A percentile compares a stretch with the other conserved stretches of the same genome.
Conservation (phyloP, 768 basidiomycete species). For the Phanerochaete carnosa region DNA sequence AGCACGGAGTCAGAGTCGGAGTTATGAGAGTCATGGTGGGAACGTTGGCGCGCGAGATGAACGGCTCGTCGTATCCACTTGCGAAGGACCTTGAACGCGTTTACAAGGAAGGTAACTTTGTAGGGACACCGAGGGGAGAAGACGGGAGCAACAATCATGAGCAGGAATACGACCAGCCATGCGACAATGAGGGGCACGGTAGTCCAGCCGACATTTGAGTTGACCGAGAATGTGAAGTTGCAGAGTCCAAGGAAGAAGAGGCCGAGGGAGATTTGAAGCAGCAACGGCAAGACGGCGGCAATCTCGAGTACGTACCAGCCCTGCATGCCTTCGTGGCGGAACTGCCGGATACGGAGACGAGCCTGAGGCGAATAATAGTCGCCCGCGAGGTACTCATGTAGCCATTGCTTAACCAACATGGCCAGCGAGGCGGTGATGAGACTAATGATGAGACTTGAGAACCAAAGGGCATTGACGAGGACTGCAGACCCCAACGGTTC, state of each 20-base stretch:
- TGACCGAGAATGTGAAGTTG: not conserved
- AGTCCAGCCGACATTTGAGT: not conserved
- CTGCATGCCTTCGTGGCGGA: not conserved
- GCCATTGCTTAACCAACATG: conserved; percentile 7
- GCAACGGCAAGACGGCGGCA: conserved; percentile 6
- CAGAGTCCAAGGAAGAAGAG: conserved; percentile 13
- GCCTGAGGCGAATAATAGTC: not conserved
- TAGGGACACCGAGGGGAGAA: conserved; percentile 6
- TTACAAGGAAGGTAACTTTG: not conserved
- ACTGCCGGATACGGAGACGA: conserved; percentile 2
- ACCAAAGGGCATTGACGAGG: conserved; percentile 10
- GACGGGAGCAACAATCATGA: not conserved
- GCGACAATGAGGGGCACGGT: not conserved
- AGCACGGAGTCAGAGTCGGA: not conserved
- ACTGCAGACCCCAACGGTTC: not conserved
- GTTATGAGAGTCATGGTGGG: not conserved
- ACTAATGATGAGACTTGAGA: conserved; percentile 7
- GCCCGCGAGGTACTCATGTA: conserved; percentile 2
- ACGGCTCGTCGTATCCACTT: not conserved
- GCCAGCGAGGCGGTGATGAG: conserved; percentile 11
- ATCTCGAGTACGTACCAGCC: conserved; percentile 11
- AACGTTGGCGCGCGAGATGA: not conserved
- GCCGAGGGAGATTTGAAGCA: conserved; percentile 10
- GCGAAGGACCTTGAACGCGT: not conserved
- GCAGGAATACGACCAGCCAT: not conserved